Base-by-base conservation (phyloP, 2,329 filamentous ascomycete species). In the Aspergillus costaricaensis region DNA sequence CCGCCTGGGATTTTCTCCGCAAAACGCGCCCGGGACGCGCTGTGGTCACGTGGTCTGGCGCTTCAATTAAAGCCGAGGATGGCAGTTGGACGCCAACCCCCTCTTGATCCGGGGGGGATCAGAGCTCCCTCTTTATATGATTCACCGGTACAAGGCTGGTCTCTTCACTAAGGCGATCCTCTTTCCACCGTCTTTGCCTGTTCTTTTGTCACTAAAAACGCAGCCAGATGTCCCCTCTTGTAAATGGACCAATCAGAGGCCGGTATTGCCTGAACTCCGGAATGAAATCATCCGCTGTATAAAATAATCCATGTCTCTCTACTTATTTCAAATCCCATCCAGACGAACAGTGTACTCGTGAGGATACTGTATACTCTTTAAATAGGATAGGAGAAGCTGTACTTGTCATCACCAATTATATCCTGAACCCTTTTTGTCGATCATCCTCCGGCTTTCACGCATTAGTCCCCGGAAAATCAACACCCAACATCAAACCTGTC, bases 11-110 rank as follows among this genome's bases (percentile, higher is more conserved):
- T 59, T 59, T 64, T 64, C 59, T 62, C 61, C 62, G 61, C 60
- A 60, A 62, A 60, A 62, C 61, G 65, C 65, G 66, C 58, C 52
- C 58, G 55, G 39, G 59, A 64, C 67, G 67, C 67, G 67, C 61
- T 43, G 21, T 4, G 30, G 55, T 68, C 67, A 69, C 67, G 67
- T 69, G 67, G 38, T 7, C 5, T 58, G 58, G 65, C 61, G 65
- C 57, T 59, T 66, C 66, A 68, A 68, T 68, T 67, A 67, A 67
- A 50, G 52, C 59, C 47, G 30, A 41, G 53, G 55, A 55, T 44
- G 38, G 50, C 27, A 48, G 57, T 25, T 23, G 21, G 21, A 9
- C 25, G 25, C 21, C 38, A 36, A 10, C 36, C 7, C n/a, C 30
- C 17, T 36, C 32, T 36, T 12, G 50, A n/a, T 14, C 8, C n/a